Percentiles rank a stretch among this genome's conserved stretches.
phyloP scores from a whole-genome alignment of 192 early-diverging fungal genomes.

The Allomyces macrogynus region DNA sequence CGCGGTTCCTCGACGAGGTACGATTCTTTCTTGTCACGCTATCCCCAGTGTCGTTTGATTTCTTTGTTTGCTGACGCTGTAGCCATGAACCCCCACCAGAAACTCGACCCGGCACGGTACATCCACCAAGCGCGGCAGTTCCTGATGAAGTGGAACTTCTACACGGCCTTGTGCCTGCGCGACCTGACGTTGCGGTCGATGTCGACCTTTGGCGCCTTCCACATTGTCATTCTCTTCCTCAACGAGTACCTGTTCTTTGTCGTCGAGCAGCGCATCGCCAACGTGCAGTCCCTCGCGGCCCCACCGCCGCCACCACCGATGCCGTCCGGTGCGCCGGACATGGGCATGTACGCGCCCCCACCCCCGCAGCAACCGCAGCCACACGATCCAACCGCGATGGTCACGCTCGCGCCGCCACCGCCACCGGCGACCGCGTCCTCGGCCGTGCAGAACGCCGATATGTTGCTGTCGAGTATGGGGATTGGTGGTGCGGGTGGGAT shows the following conservation, averaged over 20 bases:
- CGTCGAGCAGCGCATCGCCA: constrained; percentile 25
- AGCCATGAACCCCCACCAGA: neutral
- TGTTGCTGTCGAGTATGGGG: too few relatives aligned
- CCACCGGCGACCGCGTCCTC: too few relatives aligned
- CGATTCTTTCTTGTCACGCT: too few relatives aligned
- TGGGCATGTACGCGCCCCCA: too few relatives aligned
- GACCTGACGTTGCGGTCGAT: constrained; percentile 17
- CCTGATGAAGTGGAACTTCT: constrained; percentile 25
- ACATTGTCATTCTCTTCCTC: constrained; percentile 18
- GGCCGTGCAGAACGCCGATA: too few relatives aligned
- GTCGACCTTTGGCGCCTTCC: constrained; percentile 17
- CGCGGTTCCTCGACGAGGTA: constrained; percentile 13
- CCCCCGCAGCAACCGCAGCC: too few relatives aligned
- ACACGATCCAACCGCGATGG: too few relatives aligned
- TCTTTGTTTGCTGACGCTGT: neutral
- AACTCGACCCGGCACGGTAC: constrained; percentile 12
- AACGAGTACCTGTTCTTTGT: constrained; percentile 26
- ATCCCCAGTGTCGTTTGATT: neutral
- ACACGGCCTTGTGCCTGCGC: constrained; percentile 16
- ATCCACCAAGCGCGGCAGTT: constrained; percentile 21
- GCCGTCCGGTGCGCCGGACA: neutral
- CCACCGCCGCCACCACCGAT: neutral
- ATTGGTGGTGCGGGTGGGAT: too few relatives aligned
- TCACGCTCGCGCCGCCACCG: too few relatives aligned
- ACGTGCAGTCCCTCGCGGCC: constrained; percentile 4